Evolutionary conservation across 1,284 basidiomycete genomes (phyloP).

Genomic region (Boletus semigastroideus): DNA sequence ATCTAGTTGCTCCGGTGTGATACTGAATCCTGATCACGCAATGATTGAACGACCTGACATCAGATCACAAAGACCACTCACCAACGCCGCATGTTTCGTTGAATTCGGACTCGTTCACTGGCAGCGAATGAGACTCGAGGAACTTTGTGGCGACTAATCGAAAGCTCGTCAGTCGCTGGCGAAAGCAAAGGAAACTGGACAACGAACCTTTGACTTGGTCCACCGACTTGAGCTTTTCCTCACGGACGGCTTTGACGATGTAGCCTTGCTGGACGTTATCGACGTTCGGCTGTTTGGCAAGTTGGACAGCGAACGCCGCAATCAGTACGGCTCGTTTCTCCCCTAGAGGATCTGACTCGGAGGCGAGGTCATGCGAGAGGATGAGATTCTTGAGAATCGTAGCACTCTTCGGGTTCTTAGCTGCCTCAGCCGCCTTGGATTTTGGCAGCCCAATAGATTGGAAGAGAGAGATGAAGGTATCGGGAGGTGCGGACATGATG

Average conservation of each 20-base stretch:
- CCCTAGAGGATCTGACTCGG: conserved; percentile 47
- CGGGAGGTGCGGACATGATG: conserved; percentile 15
- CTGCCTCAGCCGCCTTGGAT: conserved; percentile 81
- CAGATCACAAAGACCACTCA: conserved; percentile 42
- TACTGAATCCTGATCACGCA: conserved; percentile 65
- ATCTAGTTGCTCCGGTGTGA: conserved; percentile 73
- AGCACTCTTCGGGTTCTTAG: conserved; percentile 78
- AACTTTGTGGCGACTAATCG: conserved; percentile 77
- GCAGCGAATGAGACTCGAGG: conserved; percentile 57
- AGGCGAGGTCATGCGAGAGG: conserved; percentile 52
- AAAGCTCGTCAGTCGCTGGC: background rate
- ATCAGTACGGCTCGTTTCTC: conserved; percentile 82
- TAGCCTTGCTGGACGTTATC: conserved; percentile 62
- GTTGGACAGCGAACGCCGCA: conserved; percentile 66
- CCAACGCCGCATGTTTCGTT: conserved; percentile 87
- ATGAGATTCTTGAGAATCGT: conserved; percentile 72
- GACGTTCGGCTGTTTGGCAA: conserved; percentile 52
- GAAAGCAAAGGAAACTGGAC: background rate
- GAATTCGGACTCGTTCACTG: conserved; percentile 75
- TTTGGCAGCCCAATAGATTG: conserved; percentile 77
- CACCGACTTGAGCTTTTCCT: conserved; percentile 72
- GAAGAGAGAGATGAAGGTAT: conserved; percentile 58
- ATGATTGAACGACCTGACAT: background rate
- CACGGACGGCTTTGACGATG: conserved; percentile 67
- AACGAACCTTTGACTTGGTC: conserved; percentile 86